Percentiles rank a stretch among this genome's conserved stretches.
These are phyloP conservation scores for Dictyophora rubrovolvata DNA, from an alignment of 768 basidiomycete species.

Conservation along the genomic window DNA sequence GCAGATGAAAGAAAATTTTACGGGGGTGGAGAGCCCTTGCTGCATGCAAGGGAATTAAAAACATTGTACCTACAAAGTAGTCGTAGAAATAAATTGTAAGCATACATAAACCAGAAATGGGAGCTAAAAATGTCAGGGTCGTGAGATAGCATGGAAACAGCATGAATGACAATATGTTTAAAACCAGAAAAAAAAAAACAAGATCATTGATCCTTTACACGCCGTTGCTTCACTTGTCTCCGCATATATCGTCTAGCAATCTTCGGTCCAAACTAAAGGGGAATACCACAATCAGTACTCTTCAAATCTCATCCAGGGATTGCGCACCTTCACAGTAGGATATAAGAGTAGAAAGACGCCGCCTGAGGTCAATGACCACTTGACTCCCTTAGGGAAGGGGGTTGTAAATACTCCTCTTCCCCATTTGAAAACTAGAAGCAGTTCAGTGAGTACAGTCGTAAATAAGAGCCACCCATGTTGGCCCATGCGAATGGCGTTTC, in stretches of 20 bases:
- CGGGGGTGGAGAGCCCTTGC: too few relatives aligned
- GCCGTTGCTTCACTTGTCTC: constrained; percentile 23
- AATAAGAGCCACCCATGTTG: constrained; percentile 82
- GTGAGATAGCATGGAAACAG: too few relatives aligned
- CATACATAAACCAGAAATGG: too few relatives aligned
- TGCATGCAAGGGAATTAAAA: too few relatives aligned
- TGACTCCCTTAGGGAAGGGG: constrained; percentile 53
- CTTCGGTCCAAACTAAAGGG: constrained; percentile 54
- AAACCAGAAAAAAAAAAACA: not conserved
- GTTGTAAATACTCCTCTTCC: constrained; percentile 57
- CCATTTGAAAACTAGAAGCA: constrained; percentile 78
- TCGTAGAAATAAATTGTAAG: too few relatives aligned
- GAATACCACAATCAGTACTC: not conserved
- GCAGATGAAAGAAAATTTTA: too few relatives aligned
- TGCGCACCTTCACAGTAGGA: constrained; percentile 52
- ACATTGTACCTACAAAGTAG: too few relatives aligned
- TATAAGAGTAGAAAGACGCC: constrained; percentile 54
- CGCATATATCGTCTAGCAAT: constrained; percentile 42
- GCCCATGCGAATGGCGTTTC: constrained; percentile 80
- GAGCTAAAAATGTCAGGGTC: too few relatives aligned
- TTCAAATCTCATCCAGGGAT: constrained; percentile 12
- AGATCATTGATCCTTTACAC: constrained; percentile 23
- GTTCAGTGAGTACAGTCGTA: constrained; percentile 75
- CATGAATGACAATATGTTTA: too few relatives aligned
- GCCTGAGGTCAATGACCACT: constrained; percentile 57